Percentiles rank a stretch among this genome's conserved stretches.
Evolutionary conservation across 2,329 filamentous ascomycete genomes (phyloP).

Genomic region (Zasmidium cellare): DNA sequence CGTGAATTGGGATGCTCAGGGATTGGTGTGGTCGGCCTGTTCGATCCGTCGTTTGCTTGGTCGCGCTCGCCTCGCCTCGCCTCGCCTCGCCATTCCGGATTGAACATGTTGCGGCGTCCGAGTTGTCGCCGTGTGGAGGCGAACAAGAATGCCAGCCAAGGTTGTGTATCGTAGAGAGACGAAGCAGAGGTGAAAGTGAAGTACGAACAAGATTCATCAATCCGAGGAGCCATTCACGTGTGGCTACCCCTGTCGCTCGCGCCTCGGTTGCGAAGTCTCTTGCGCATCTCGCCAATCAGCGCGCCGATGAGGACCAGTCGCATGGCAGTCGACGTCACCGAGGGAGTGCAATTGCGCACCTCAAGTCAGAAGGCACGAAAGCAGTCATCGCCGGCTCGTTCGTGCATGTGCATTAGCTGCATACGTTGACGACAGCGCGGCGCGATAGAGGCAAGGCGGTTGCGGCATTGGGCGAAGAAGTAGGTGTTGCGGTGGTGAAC

Average conservation of each 20-base stretch:
- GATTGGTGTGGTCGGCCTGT: not conserved
- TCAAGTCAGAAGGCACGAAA: not conserved
- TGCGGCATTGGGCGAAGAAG: not conserved
- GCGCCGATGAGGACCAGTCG: too few relatives aligned
- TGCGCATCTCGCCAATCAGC: too few relatives aligned
- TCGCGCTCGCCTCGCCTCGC: too few relatives aligned
- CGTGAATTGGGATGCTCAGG: not conserved
- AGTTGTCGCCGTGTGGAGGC: not conserved
- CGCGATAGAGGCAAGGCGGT: not conserved
- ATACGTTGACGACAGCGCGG: not conserved
- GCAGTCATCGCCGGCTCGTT: not conserved
- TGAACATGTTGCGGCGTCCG: not conserved
- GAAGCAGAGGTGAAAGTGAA: not conserved
- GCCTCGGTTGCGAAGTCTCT: not conserved
- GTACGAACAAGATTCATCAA: not conserved
- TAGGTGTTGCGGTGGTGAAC: not conserved
- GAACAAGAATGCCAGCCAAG: too few relatives aligned
- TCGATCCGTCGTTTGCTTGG: not conserved
- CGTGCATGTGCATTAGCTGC: not conserved
- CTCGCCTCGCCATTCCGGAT: not conserved
- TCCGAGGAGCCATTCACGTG: not conserved
- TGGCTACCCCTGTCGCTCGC: not conserved
- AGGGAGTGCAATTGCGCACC: too few relatives aligned
- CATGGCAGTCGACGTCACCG: too few relatives aligned
- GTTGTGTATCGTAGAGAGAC: not conserved